Conservation (phyloP, 352 stramenopile species). For the Thraustotheca clavata region DNA sequence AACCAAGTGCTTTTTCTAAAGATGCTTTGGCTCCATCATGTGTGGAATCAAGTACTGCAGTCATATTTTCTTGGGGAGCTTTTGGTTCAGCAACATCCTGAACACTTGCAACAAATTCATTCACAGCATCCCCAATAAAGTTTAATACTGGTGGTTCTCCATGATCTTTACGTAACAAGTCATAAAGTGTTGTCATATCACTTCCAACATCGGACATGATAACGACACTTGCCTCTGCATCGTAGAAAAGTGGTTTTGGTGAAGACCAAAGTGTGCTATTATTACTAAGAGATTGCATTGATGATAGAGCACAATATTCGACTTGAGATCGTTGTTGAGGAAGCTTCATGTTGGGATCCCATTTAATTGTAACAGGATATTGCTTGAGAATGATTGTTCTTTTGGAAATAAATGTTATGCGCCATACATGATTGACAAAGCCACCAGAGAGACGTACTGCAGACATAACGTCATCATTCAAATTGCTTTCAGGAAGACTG, state of each 20-base stretch:
- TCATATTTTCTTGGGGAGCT: neutral
- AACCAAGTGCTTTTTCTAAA: neutral
- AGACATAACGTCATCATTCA: neutral
- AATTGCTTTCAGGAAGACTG: neutral
- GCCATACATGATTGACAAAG: constrained; percentile 8
- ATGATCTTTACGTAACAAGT: neutral
- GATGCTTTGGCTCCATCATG: neutral
- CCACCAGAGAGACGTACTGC: neutral
- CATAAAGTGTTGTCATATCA: neutral
- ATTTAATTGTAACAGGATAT: too few species aligned
- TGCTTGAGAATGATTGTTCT: constrained; percentile 15
- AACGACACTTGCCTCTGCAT: neutral
- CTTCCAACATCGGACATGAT: neutral
- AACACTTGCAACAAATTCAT: neutral
- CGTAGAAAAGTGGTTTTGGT: neutral
- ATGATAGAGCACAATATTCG: neutral
- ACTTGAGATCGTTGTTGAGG: neutral
- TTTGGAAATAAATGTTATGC: neutral
- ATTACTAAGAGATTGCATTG: neutral
- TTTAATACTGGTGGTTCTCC: neutral
- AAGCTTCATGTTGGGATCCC: too few species aligned
- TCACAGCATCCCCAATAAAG: neutral
- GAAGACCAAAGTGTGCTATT: neutral
- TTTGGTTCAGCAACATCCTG: neutral
- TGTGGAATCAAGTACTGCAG: neutral